phyloP scores from a whole-genome alignment of 257 asterid genomes.

The Jaltomata sinuosa region DNA sequence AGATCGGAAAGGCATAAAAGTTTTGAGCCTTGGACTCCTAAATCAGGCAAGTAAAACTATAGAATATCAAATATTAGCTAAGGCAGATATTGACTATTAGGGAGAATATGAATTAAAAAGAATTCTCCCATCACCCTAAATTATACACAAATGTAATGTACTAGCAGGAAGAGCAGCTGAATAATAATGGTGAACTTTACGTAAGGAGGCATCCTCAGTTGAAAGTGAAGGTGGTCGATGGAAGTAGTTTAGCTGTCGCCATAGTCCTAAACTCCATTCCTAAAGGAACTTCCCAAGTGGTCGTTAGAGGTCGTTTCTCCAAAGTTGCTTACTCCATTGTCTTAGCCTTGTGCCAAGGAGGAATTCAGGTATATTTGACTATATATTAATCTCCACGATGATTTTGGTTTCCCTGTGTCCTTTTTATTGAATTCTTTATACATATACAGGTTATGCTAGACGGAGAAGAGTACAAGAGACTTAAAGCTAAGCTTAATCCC shows the following conservation, averaged over 20 bases:
- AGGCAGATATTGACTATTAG: neutral
- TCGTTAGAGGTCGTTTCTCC: slow-evolving; percentile 12
- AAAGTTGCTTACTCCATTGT: slow-evolving; percentile 20
- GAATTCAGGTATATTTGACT: slow-evolving; percentile 10
- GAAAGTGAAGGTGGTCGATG: slow-evolving; percentile 30
- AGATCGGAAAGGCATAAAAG: slow-evolving; percentile 49
- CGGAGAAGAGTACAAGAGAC: slow-evolving; percentile 54
- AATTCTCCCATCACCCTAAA: neutral
- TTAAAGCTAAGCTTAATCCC: slow-evolving; percentile 26
- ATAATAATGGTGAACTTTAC: slow-evolving; percentile 21
- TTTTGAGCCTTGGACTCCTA: slow-evolving; percentile 60
- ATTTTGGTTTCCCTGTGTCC: neutral
- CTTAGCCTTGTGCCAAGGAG: slow-evolving; percentile 12
- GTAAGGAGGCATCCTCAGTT: slow-evolving; percentile 13
- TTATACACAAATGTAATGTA: neutral
- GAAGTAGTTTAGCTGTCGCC: slow-evolving; percentile 29
- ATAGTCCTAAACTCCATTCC: slow-evolving; percentile 28
- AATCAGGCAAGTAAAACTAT: slow-evolving; percentile 45
- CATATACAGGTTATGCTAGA: slow-evolving; percentile 38
- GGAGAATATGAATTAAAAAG: neutral
- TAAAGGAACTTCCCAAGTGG: slow-evolving; percentile 20
- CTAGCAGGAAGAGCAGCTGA: slow-evolving; percentile 17
- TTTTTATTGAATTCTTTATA: neutral
- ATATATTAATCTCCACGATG: neutral
- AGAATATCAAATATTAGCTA: neutral